Conservation (phyloP, 345 rosid species). For the Raphanus sativus region DNA sequence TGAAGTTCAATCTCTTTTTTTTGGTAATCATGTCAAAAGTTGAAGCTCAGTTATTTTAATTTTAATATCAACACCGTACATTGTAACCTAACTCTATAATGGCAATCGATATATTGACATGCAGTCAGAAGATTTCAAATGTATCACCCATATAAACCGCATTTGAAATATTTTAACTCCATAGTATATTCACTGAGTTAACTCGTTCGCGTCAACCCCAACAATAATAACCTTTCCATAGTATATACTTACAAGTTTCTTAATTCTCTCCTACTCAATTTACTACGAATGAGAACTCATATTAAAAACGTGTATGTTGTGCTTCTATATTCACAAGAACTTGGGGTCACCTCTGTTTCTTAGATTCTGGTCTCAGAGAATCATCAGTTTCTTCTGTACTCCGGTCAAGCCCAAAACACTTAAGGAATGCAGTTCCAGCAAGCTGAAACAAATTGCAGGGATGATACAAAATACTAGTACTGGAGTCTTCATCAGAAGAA, state of each 20-base stretch:
- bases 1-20: background rate
- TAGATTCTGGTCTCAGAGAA: slow-evolving; percentile 30
- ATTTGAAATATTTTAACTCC: background rate
- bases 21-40: too few relatives aligned
- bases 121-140: background rate
- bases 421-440: slow-evolving; percentile 33
- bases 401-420: slow-evolving; percentile 33
- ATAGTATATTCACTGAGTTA: background rate
- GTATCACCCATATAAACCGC: background rate
- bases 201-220: slow-evolving; percentile 6
- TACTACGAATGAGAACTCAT: slow-evolving; percentile 7
- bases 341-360: slow-evolving; percentile 33
- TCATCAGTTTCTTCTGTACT: slow-evolving; percentile 22
- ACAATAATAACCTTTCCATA: background rate
- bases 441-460: slow-evolving; percentile 38
- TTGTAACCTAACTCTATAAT: background rate
- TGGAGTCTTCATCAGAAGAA: slow-evolving; percentile 26
- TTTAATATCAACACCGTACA: background rate
- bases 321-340: slow-evolving; percentile 25
- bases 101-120: background rate
- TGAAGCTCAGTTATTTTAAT: background rate
- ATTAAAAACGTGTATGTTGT: slow-evolving; percentile 23
- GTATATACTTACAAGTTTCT: slow-evolving; percentile 15
- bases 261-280: slow-evolving; percentile 15
- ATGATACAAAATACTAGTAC: slow-evolving; percentile 5